Base-by-base conservation (phyloP, 768 basidiomycete genomes). In the Trametes meyenii region DNA sequence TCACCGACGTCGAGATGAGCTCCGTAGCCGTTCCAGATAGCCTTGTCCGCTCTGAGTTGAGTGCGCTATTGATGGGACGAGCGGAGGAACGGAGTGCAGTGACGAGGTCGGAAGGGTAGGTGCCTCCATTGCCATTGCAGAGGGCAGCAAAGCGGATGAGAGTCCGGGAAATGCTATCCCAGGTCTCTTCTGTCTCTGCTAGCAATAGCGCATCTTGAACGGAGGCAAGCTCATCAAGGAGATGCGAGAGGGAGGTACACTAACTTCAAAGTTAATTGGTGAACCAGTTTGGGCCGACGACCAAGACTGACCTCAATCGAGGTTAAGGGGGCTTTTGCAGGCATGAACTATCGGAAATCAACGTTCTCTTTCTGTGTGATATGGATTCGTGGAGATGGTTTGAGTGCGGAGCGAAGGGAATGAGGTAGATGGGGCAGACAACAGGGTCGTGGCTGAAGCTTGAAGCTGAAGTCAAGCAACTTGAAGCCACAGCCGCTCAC, bases 111-210 rank as follows among this genome's bases (percentile, higher is more conserved):
- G 76, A 59, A 13, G 85, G 77, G 50, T 78, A 78, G 36, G 84
- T 81, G 65, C 78, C 80, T 17, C 78, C 85, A 23, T 82, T 84
- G 53, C 82, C 79, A 38, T 79, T 78, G 63, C 79, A 83, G 5
- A 88, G 70, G 5, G 73, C 70, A 1, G 78, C 78, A 21, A 92
- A 71, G 14, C 76, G 71, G 21, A 68, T 57, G 51, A 91, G 69
- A 4, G 79, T 79, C 38, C 81, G 77, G 2, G 81, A 72, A 49
- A 93, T 89, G 17, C 73, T 77, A 58, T 92, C 89, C 92, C 92
- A 94, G 14, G 84, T 84, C 29, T 94, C 90, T 70, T 94, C 92
- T 3, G 88, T 84, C 72, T 94, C 92, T 36, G 78, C 69, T 14
- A 83, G 76, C 55, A 75, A 68, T 19, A 83, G 62, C 23, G 75